phyloP scores from a whole-genome alignment of 2,329 filamentous ascomycete species.

The Fusarium fujikuroi region DNA sequence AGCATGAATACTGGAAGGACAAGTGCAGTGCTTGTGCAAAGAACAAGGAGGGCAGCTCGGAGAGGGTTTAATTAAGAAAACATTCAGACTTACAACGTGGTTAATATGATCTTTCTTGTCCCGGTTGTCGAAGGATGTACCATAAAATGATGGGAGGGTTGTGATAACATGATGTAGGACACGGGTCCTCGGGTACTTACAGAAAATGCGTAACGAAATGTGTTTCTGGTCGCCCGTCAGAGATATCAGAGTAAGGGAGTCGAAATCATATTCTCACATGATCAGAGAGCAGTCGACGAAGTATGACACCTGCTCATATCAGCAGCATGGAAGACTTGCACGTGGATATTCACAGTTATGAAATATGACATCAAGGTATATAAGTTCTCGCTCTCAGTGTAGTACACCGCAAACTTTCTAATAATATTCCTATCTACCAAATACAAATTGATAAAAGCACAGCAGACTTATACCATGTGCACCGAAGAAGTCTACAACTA shows the following conservation, averaged over 20 bases:
- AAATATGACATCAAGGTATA: background rate
- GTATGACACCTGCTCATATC: background rate
- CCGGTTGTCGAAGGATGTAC: accelerated
- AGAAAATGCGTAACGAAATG: accelerated
- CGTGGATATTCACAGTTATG: accelerated
- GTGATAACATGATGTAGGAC: accelerated
- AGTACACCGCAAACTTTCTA: accelerated
- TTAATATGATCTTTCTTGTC: accelerated
- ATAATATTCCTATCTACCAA: accelerated
- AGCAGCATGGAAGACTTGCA: accelerated
- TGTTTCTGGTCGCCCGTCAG: accelerated
- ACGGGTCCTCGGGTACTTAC: accelerated
- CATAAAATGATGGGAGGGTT: accelerated
- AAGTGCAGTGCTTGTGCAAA: background rate
- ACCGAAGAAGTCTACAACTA: background rate
- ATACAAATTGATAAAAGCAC: no score
- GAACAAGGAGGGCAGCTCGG: accelerated
- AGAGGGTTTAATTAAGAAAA: accelerated
- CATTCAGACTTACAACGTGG: accelerated
- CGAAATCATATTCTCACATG: background rate
- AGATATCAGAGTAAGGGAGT: accelerated
- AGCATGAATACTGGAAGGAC: background rate
- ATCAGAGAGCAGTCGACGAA: background rate
- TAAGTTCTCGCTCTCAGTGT: accelerated
- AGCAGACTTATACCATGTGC: background rate